Evolutionary conservation across 2,329 filamentous ascomycete species (phyloP).

Genomic region (Aspergillus alliaceus): DNA sequence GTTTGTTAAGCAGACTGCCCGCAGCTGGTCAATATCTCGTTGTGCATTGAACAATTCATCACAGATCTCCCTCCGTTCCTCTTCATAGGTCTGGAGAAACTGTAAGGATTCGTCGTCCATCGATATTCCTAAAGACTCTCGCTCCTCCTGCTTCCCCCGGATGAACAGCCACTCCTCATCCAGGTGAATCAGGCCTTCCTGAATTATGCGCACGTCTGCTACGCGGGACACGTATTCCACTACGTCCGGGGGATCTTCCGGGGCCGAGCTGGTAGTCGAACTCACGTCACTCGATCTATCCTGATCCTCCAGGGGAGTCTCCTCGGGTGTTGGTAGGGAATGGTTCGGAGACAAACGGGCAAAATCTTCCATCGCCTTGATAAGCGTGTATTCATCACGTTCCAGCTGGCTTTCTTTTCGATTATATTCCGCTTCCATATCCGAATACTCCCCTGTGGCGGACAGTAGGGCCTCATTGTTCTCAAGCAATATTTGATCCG

Average conservation of each 20-base stretch:
- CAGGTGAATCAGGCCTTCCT: conserved; percentile 22
- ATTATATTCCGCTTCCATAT: conserved; percentile 25
- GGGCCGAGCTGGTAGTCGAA: neutral
- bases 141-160: conserved; percentile 14
- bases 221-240: conserved; percentile 22
- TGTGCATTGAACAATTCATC: conserved; percentile 21
- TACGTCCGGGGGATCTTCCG: conserved; percentile 11
- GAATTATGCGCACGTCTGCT: conserved; percentile 23
- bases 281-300: neutral
- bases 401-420: conserved; percentile 27
- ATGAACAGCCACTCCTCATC: conserved; percentile 18
- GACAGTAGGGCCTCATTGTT: conserved; percentile 21
- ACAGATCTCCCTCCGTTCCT: conserved; percentile 18
- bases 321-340: neutral
- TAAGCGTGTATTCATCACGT: conserved; percentile 26
- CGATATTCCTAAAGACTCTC: conserved; percentile 8
- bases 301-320: neutral
- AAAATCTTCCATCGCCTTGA: conserved; percentile 19
- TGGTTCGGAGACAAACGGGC: conserved; percentile 1
- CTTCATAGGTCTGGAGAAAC: conserved; percentile 25
- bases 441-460: conserved; percentile 22
- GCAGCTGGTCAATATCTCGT: conserved; percentile 16
- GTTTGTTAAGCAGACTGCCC: conserved; percentile 19
- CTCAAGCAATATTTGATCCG: conserved; percentile 4
- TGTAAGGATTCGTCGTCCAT: conserved; percentile 23